phyloP scores from a whole-genome alignment of 768 basidiomycete species.

The Glaciozyma martinii region DNA sequence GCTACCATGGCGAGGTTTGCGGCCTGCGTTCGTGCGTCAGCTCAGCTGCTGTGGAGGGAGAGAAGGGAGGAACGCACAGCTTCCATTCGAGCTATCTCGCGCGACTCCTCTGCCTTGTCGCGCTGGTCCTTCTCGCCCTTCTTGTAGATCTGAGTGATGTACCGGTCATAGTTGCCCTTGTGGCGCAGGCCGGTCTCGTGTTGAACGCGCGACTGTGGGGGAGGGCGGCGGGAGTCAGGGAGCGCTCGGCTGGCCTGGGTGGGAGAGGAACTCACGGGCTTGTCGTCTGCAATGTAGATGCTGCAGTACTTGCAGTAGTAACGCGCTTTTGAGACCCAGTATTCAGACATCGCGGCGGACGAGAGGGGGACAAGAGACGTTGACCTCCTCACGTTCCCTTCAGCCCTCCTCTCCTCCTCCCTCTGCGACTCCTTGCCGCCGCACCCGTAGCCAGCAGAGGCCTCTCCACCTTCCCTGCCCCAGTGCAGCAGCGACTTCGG shows the following conservation, averaged over 20 bases:
- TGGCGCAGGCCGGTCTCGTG: slow-evolving; percentile 92
- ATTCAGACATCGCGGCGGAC: slow-evolving; percentile 61
- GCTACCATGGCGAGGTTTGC: slow-evolving; percentile 57
- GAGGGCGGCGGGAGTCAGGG: background rate
- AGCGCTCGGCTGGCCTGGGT: background rate
- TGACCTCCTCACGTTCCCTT: no score
- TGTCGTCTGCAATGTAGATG: slow-evolving; percentile 93
- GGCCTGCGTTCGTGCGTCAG: slow-evolving; percentile 45
- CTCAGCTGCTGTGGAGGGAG: slow-evolving; percentile 26
- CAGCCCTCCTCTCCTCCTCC: no score
- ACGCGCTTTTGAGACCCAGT: slow-evolving; percentile 90
- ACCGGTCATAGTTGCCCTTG: slow-evolving; percentile 87
- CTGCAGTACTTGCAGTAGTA: slow-evolving; percentile 98
- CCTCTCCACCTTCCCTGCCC: no score
- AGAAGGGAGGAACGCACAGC: slow-evolving; percentile 47
- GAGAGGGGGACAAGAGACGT: no score
- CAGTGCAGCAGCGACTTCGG: no score
- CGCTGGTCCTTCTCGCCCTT: slow-evolving; percentile 49
- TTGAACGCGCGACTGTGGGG: slow-evolving; percentile 65
- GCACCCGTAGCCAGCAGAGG: no score
- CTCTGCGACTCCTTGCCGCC: no score
- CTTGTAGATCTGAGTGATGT: slow-evolving; percentile 87
- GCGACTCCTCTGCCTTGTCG: slow-evolving; percentile 54
- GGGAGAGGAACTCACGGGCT: slow-evolving; percentile 37
- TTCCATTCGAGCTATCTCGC: slow-evolving; percentile 79